Conservation (phyloP, 331 rosid genomes). For the Erythrophleum ivorense region DNA sequence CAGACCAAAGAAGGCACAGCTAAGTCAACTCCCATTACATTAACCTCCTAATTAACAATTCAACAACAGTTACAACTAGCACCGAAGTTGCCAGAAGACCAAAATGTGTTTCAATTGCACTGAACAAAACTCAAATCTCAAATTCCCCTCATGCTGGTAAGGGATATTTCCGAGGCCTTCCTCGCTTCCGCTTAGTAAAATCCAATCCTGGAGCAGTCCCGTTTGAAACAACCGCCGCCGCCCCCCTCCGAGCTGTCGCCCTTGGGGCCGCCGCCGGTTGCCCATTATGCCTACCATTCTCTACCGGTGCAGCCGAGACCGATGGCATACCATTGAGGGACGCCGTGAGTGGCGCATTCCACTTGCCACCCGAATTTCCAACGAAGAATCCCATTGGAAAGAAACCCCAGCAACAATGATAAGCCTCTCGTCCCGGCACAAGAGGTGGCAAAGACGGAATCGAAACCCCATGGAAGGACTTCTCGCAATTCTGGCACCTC, state of each 20-base stretch:
- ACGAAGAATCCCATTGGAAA: conserved; percentile 77
- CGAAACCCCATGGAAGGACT: conserved; percentile 71
- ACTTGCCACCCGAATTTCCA: conserved; percentile 49
- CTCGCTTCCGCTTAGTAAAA: conserved; percentile 51
- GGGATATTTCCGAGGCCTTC: conserved; percentile 66
- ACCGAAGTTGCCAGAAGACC: neutral
- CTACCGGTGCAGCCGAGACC: conserved; percentile 33
- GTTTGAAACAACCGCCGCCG: conserved; percentile 18
- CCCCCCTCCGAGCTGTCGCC: neutral
- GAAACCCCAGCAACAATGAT: conserved; percentile 91
- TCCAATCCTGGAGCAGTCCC: conserved; percentile 35
- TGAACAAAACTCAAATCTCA: neutral
- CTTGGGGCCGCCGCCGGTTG: neutral
- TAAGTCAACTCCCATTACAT: neutral
- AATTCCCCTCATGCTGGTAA: conserved; percentile 1
- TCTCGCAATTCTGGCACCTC: conserved; percentile 77
- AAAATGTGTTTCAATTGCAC: neutral
- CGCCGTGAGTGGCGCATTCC: conserved; percentile 17
- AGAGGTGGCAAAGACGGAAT: conserved; percentile 73
- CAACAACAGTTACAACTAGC: neutral
- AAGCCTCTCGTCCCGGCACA: conserved; percentile 79
- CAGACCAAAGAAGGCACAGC: neutral
- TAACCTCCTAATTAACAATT: neutral
- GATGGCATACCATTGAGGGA: conserved; percentile 81
- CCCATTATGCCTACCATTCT: conserved; percentile 32